Percentiles rank a stretch among this genome's conserved stretches.
These are phyloP conservation scores for Thelonectria rubi DNA, from an alignment of 2,329 filamentous ascomycete genomes.

Conservation along the genomic window DNA sequence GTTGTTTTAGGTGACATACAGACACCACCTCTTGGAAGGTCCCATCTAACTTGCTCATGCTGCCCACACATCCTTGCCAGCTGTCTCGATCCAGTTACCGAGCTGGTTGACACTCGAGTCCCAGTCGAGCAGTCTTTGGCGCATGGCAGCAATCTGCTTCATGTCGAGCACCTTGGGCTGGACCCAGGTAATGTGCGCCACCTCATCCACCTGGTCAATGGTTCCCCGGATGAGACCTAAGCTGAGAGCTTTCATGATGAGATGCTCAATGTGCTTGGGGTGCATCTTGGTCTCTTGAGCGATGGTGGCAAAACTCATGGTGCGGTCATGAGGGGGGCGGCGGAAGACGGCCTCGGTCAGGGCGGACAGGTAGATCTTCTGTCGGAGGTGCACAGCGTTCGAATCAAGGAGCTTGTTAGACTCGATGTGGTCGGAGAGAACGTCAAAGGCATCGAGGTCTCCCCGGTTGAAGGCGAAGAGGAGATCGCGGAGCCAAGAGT, in stretches of 20 bases:
- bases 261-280: slow-evolving; percentile 91
- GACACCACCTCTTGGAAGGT: slow-evolving; percentile 12
- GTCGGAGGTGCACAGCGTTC: slow-evolving; percentile 85
- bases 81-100: slow-evolving; percentile 95
- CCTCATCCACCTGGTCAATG: slow-evolving; percentile 94
- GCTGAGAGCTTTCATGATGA: slow-evolving; percentile 99
- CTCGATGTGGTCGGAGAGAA: slow-evolving; percentile 80
- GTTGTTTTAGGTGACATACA: slow-evolving; percentile 30
- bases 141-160: slow-evolving; percentile 94
- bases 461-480: slow-evolving; percentile 98
- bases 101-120: slow-evolving; percentile 94
- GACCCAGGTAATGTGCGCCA: slow-evolving; percentile 97
- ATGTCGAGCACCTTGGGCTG: slow-evolving; percentile 98
- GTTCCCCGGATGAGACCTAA: slow-evolving; percentile 88
- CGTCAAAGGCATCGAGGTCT: slow-evolving; percentile 87
- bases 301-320: slow-evolving; percentile 91
- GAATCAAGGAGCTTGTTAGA: slow-evolving; percentile 82
- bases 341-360: slow-evolving; percentile 97
- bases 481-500: slow-evolving; percentile 91
- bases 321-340: slow-evolving; percentile 91
- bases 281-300: slow-evolving; percentile 91
- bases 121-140: slow-evolving; percentile 88
- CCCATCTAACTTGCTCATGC: slow-evolving; percentile 58
- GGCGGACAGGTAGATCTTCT: slow-evolving; percentile 97
- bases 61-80: slow-evolving; percentile 96